Base-by-base conservation (phyloP, 345 rosid species). In the Brassica carinata region DNA sequence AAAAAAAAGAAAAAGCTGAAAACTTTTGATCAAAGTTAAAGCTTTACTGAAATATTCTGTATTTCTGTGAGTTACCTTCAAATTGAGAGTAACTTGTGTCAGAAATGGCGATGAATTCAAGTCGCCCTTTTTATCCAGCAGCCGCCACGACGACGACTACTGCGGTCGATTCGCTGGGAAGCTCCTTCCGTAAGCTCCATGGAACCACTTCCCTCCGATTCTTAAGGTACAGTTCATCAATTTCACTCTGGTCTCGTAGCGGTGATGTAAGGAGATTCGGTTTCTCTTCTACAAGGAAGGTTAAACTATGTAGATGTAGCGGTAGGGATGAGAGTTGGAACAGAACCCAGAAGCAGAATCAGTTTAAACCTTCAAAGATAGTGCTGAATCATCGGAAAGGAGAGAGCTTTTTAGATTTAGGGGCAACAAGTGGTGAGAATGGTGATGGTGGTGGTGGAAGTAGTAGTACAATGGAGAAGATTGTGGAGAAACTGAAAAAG, bases 401-500 rank as follows among this genome's bases (percentile, higher is more conserved):
- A 43, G 83, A 77, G 13, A 64, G 67, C 23, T 74, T 85, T 62
- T 81, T 81, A 13, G 84, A 68, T 80, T 73, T 74, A 63, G 87
- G 83, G 72, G 71, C 78, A 68, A 81, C 57, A 2, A 71, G 77
- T 45, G 65, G 78, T 71, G 86, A 72, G 71, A 67, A 70, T 3
- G 40, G 15, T 53, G 55, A 18, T 72, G 38, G 80, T 55, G 77
- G 78, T 29, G 75, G 72, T 38, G 86, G 81, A 40, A 75, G 87
- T 0, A 83, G 86, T 71, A 89, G 83, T 76, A 91, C 96, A 43
- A 93, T 95, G 99, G 88, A 89, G 75, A 93, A 69, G 84, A 91
- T 95, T 76, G 90, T 95, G 30, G 91, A 93, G 86, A 95, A 85
- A 67, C 76, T 95, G 89, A 93, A 86, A 87, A 90, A 83, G 69